These are phyloP conservation scores for Stentor coeruleus DNA, from an alignment of 73 alveolate species.

Conservation along the genomic window DNA sequence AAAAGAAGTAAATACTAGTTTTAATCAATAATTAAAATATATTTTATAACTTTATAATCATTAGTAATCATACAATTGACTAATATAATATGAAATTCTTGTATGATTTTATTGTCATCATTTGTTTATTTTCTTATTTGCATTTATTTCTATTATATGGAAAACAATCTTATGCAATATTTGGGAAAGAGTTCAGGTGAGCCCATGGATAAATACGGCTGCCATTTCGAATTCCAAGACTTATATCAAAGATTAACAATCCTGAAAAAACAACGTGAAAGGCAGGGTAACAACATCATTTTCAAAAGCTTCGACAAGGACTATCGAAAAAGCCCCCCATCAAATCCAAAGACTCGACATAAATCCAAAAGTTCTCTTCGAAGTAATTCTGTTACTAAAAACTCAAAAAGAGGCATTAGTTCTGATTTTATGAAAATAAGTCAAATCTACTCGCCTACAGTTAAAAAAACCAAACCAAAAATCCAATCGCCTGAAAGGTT, in stretches of 20 bases:
- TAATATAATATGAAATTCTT: not conserved
- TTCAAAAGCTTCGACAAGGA: not conserved
- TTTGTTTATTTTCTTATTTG: not conserved
- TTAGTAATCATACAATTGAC: not conserved
- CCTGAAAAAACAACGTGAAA: conserved; percentile 13
- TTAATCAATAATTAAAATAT: not conserved
- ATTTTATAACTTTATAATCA: not conserved
- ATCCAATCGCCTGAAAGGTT: not conserved
- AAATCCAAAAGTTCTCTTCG: not conserved
- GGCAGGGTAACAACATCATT: not conserved
- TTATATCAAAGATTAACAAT: not conserved
- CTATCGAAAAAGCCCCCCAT: not conserved
- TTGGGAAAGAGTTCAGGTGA: too few species aligned
- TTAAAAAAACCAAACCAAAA: not conserved
- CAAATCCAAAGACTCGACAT: not conserved
- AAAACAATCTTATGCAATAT: not conserved
- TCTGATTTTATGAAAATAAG: not conserved
- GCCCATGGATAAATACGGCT: conserved; percentile 17
- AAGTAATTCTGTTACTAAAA: not conserved
- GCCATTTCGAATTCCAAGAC: conserved; percentile 29
- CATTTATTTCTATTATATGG: too few species aligned
- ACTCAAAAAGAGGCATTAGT: not conserved
- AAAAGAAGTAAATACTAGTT: not conserved
- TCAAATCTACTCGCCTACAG: not conserved
- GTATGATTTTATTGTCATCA: not conserved